These are phyloP conservation scores for Backusella sp. DNA, from an alignment of 192 early-diverging fungal species.

Conservation along the genomic window DNA sequence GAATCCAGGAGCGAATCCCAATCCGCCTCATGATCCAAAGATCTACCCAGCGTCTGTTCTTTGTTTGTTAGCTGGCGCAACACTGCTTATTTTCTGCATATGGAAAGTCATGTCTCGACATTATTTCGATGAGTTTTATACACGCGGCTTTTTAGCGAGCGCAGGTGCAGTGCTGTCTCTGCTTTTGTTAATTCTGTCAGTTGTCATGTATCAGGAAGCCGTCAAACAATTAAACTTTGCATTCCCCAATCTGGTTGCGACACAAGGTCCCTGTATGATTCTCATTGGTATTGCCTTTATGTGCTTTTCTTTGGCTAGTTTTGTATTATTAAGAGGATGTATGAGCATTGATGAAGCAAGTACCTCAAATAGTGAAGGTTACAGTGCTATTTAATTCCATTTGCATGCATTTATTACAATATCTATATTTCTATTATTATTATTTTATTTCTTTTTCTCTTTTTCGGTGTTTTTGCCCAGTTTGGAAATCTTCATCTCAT, in stretches of 20 bases:
- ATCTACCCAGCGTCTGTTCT: slow-evolving; percentile 23
- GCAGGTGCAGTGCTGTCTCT: slow-evolving; percentile 16
- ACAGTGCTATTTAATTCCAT: background rate
- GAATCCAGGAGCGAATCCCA: slow-evolving; percentile 20
- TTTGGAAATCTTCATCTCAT: background rate
- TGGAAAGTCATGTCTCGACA: background rate
- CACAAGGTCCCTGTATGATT: slow-evolving; percentile 23
- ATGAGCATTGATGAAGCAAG: slow-evolving; percentile 16
- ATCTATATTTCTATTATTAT: too few relatives aligned
- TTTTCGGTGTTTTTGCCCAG: background rate
- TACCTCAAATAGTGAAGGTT: background rate
- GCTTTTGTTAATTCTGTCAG: slow-evolving; percentile 15
- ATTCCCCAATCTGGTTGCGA: slow-evolving; percentile 29
- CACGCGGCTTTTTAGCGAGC: slow-evolving; percentile 22
- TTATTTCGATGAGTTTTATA: slow-evolving; percentile 25
- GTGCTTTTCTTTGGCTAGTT: slow-evolving; percentile 9
- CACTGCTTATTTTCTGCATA: slow-evolving; percentile 2
- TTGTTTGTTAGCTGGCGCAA: slow-evolving; percentile 18
- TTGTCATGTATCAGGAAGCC: slow-evolving; percentile 25
- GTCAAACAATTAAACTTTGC: slow-evolving; percentile 14
- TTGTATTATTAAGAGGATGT: slow-evolving; percentile 20
- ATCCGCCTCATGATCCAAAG: slow-evolving; percentile 33
- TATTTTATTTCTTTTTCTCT: background rate
- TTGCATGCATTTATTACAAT: background rate
- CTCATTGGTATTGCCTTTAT: slow-evolving; percentile 29